Evolutionary conservation across 83 land plant species (phyloP).

Genomic region (Picea mariana): DNA sequence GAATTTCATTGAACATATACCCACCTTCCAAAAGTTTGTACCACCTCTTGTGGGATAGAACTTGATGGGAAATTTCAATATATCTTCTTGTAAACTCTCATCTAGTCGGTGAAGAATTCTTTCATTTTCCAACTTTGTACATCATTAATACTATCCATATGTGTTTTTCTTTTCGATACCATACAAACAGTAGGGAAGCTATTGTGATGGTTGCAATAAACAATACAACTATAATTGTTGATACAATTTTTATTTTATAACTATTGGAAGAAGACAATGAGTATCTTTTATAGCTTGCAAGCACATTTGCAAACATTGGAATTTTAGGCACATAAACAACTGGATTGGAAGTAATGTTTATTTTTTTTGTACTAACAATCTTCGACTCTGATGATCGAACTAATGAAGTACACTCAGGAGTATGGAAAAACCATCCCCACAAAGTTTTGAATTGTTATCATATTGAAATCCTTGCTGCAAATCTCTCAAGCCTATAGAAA

Average conservation of each 20-base stretch:
- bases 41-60: too few species aligned
- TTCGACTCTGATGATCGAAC: not conserved
- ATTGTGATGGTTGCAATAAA: constrained; percentile 9
- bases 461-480: constrained; percentile 15
- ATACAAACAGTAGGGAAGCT: constrained; percentile 17
- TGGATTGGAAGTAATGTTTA: constrained; percentile 10
- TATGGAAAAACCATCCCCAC: constrained; percentile 18
- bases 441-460: constrained; percentile 7
- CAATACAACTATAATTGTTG: constrained; percentile 22
- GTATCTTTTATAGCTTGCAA: not conserved
- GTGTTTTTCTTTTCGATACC: constrained; percentile 35
- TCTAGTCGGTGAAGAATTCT: too few species aligned
- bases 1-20: too few species aligned
- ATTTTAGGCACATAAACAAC: not conserved
- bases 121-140: too few species aligned
- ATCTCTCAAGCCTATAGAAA: constrained; percentile 1
- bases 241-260: constrained; percentile 22
- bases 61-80: too few species aligned
- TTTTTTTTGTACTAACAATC: not conserved
- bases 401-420: constrained; percentile 7
- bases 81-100: too few species aligned
- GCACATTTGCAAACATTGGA: constrained; percentile 9
- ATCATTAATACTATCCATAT: too few species aligned
- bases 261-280: constrained; percentile 9
- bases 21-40: too few species aligned